Evolutionary conservation across 1,139 yeast species (phyloP).

Genomic region (Pneumocystis carinii): DNA sequence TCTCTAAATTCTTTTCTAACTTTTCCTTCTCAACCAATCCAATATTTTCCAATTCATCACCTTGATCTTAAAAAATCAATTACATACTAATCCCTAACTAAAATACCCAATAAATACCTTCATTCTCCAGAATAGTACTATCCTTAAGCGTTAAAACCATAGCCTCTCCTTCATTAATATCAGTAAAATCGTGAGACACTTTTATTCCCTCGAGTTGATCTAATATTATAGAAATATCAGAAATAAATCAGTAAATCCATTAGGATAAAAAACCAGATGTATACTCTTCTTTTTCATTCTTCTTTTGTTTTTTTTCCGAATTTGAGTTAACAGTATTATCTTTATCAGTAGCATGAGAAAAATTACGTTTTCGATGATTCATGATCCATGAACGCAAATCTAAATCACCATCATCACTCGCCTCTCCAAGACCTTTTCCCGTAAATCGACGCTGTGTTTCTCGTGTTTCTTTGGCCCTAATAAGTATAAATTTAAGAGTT

Average conservation of each 20-base stretch:
- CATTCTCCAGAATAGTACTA: slow-evolving; percentile 36
- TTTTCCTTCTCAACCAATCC: slow-evolving; percentile 27
- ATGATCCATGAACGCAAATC: slow-evolving; percentile 17
- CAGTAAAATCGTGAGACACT: slow-evolving; percentile 34
- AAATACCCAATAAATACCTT: slow-evolving; percentile 16
- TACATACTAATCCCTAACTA: not conserved
- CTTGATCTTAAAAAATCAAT: slow-evolving; percentile 14
- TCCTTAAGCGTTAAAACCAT: slow-evolving; percentile 57
- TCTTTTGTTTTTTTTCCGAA: slow-evolving; percentile 2
- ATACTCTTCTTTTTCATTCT: slow-evolving; percentile 14
- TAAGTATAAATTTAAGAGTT: slow-evolving; percentile 3
- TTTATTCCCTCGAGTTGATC: slow-evolving; percentile 24
- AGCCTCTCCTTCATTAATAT: slow-evolving; percentile 31
- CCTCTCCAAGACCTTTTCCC: slow-evolving; percentile 22
- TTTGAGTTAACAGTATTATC: not conserved
- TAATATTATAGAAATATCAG: slow-evolving; percentile 13
- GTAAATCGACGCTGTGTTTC: slow-evolving; percentile 18
- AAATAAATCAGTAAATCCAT: slow-evolving; percentile 18
- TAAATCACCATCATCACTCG: slow-evolving; percentile 17
- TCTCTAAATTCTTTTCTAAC: slow-evolving; percentile 22
- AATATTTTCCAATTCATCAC: slow-evolving; percentile 34
- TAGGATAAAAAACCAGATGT: slow-evolving; percentile 10
- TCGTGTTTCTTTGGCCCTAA: slow-evolving; percentile 16
- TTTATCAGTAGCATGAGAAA: slow-evolving; percentile 2
- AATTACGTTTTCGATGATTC: slow-evolving; percentile 8